Evolutionary conservation across 2,329 filamentous ascomycete species (phyloP), one percentile per base, ranked within the genome.

Genomic region (Colletotrichum sp.): DNA sequence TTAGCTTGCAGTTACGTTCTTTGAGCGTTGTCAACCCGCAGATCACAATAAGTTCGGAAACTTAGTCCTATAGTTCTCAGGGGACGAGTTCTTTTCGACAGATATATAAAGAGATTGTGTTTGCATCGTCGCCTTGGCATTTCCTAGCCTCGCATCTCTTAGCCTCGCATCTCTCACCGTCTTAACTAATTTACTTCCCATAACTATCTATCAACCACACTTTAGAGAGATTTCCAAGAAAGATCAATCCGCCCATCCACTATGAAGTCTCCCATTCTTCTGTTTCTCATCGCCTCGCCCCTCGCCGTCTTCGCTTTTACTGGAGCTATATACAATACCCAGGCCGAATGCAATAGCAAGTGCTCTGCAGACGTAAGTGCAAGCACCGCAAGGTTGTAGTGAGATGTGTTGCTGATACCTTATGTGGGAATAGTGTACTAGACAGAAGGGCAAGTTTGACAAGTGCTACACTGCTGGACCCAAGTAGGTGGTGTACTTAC

Each of bases 261-360:
- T 5, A 44, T 44, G 39, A 44, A 44, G 39, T 3, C 19, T 3
- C 39, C 39, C 1, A 0, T 44, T n/a, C 19, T 44, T 3, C 19
- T 44, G 19, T n/a, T 44, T 3, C 39, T 44, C 16, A 5, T 44
- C 39, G 39, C 19, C 19, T 44, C 39, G 19, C 39, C 39, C 39
- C 39, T 44, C 19, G 19, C 39, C 19, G 39, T n/a, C 5, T 44
- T 44, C 5, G 39, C 39, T n/a, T 44, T 0, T 0, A 44, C 39
- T 44, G 39, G 39, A 0, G 39, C 19, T 0, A 0, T 44, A 0
- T 44, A 44, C 39, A 1, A 44, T 44, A 44, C 39, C 5, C 0
- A 44, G 39, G 39, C 8, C 39, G 16, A 1, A 3, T 44, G 39
- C 39, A 1, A 44, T 0, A 44, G 39, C 39, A 1, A 0, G 19